Evolutionary conservation across 1,139 yeast species (phyloP), one percentile per base, ranked within the genome.

Genomic region (Pichia sp.): DNA sequence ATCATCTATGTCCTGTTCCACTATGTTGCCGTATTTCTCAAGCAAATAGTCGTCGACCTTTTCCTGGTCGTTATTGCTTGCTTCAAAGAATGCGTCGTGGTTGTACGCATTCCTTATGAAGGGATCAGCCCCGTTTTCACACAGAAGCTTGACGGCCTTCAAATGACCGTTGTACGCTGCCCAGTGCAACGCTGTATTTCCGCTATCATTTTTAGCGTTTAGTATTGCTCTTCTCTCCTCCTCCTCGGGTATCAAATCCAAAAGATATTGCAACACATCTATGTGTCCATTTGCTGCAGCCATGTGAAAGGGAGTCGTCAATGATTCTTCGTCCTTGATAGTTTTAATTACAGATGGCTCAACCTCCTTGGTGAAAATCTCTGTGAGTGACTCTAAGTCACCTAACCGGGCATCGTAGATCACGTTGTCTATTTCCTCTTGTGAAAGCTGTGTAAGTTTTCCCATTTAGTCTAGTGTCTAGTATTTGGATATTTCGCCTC

Each of bases 121-220:
- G 19, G 96, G 91, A 66, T 93, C 96, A 0, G 91, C 95, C 7
- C 77, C 75, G 58, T 82, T 87, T 31, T 85, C 91, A 64, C 93
- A 84, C 46, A 93, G 72, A 9, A 79, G 65, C 67, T 85, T 71
- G 40, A 89, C 95, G 9, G 85, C 74, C 2, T 79, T 83, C 56
- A 88, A 69, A 61, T 90, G 93, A 1, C 97, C 98, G 63, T 87
- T 90, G 60, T 82, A 78, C 0, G 96, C 79, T 0, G 98, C 97
- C 99, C 99, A 93, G 67, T 93, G 98, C 57, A 93, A 74, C 0
- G 98, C 85, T 0, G 99, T 90, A 66, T 93, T 93, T 4, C 98
- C 98, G 30, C 85, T 81, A 46, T 80, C 86, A 66, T 93, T 93
- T 52, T 73, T 75, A 23, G 74, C 70, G 52, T 81, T 76, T 8